Evolutionary conservation across 179 eudicot species (phyloP).

Genomic region (Heliamphora pulchella): DNA sequence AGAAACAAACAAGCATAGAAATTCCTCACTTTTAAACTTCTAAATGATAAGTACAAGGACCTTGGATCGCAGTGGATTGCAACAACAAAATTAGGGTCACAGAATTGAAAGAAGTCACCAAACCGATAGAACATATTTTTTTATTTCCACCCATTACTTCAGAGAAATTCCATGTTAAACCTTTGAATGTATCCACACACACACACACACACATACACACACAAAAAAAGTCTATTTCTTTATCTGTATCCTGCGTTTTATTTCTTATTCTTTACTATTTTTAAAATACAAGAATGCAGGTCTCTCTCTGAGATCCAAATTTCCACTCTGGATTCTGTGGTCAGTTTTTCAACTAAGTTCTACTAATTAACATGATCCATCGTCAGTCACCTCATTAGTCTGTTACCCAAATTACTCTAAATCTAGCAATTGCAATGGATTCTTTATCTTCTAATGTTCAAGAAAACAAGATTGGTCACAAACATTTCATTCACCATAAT

Average conservation of each 20-base stretch:
- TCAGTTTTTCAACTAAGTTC: not conserved
- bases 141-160: not conserved
- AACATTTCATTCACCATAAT: not conserved
- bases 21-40: not conserved
- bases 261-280: not conserved
- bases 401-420: not conserved
- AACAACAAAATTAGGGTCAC: not conserved
- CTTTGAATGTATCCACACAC: not conserved
- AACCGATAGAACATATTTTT: not conserved
- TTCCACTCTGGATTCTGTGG: not conserved
- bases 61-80: not conserved
- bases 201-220: too few relatives aligned
- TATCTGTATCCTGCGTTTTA: not conserved
- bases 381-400: not conserved
- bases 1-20: slow-evolving; percentile 6
- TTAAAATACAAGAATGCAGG: not conserved
- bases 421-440: too few relatives aligned
- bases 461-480: too few relatives aligned
- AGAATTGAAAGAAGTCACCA: not conserved
- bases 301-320: not conserved
- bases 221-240: not conserved
- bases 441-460: too few relatives aligned
- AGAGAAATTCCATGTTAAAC: not conserved
- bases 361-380: too few relatives aligned
- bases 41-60: not conserved